phyloP scores from a whole-genome alignment of 2,329 filamentous ascomycete species.

The Cercospora berteroae region DNA sequence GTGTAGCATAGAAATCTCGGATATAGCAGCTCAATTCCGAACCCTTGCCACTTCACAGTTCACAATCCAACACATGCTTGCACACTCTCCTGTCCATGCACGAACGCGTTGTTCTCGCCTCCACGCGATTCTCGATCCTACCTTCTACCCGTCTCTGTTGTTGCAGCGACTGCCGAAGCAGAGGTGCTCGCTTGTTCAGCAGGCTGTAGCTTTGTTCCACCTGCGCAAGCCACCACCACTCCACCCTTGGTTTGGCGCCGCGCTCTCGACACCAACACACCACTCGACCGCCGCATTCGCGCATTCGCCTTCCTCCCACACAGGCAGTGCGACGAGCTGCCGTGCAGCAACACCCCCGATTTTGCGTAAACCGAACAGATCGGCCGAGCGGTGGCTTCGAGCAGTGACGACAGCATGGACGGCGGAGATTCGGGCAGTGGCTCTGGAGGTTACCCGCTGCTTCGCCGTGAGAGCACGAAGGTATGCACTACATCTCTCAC shows the following conservation, averaged over 20 bases:
- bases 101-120: not conserved
- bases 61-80: conserved; percentile 7
- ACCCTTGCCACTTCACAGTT: conserved; percentile 5
- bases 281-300: not conserved
- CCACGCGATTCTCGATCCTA: not conserved
- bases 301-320: not conserved
- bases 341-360: not conserved
- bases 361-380: not conserved
- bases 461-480: conserved; percentile 21
- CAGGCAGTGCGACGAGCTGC: not conserved
- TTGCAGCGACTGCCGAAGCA: not conserved
- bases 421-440: conserved; percentile 11
- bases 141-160: not conserved
- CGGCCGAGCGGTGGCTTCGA: not conserved
- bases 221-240: not conserved
- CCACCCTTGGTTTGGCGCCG: conserved; percentile 5
- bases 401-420: conserved; percentile 16
- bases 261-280: conserved; percentile 1
- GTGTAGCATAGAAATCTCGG: not conserved
- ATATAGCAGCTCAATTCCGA: conserved; percentile 1
- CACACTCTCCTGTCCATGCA: conserved; percentile 8
- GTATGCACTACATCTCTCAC: conserved; percentile 1
- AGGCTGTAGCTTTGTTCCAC: not conserved
- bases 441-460: conserved; percentile 7
- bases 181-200: conserved; percentile 1